Evolutionary conservation across 805 yeast species (phyloP), one percentile per base, ranked within the genome.

Genomic region (Pichia californica): DNA sequence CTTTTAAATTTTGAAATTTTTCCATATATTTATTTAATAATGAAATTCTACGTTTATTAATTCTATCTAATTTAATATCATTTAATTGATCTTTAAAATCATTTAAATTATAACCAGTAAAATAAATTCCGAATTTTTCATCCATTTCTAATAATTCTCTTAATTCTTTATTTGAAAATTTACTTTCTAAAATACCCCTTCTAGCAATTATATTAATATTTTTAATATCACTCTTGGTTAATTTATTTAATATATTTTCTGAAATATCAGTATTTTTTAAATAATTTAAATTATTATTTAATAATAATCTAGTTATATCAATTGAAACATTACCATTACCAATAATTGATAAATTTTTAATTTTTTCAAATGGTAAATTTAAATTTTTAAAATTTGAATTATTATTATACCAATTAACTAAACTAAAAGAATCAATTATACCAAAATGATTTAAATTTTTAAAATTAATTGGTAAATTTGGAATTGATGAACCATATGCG

Each of bases 321-420:
- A 93, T 66, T 0, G 98, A 96, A 15, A 93, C 99, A 58, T 93
- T 93, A 36, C 99, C 99, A 61, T 89, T 91, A 7, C 99, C 99
- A n/a, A 93, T 74, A 27, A 93, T 81, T 0, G 83, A 77, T 2
- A 88, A 95, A 31, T 72, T 69, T 47, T 75, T 73, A 3, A 81
- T 80, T 26, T 72, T 64, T 3, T 71, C 70, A 53, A 91, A 68
- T n/a, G 79, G 79, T 5, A 87, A 83, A 18, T 69, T 62, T 14
- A 70, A 58, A 19, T 63, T 55, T 35, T 66, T 65, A 36, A 67
- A 68, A 30, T 75, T 79, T 0, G 96, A 96, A 52, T 81, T 83
- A 0, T 95, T 95, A 56, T 93, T 93, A 62, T 93, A 93, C 99
- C 99, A 93, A 36, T 87, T 93, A 21, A 93, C 98, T 66, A 93